Evolutionary conservation across 257 asterid genomes (phyloP).

Genomic region (Ophiorrhiza pumila): DNA sequence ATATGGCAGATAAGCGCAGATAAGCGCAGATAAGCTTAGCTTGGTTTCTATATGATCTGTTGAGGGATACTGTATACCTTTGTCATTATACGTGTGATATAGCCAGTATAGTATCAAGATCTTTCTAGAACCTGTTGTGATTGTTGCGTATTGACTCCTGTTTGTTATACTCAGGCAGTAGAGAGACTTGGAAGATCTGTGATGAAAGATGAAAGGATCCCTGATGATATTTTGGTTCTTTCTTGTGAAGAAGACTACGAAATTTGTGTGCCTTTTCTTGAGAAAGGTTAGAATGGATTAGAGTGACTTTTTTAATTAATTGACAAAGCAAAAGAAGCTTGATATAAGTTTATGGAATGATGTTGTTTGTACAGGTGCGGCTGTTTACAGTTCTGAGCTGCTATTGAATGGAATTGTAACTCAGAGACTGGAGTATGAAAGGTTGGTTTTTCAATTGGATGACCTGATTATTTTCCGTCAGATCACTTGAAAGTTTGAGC

Average conservation of each 20-base stretch:
- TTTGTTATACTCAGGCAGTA: slow-evolving; percentile 47
- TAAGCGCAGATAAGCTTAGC: no score
- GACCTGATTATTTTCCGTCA: neutral
- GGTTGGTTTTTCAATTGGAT: slow-evolving; percentile 39
- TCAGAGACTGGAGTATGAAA: slow-evolving; percentile 85
- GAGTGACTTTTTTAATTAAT: neutral
- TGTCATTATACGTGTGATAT: no score
- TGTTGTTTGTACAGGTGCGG: slow-evolving; percentile 54
- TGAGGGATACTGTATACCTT: neutral
- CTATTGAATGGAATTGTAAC: slow-evolving; percentile 89
- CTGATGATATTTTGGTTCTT: slow-evolving; percentile 67
- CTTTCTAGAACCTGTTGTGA: neutral
- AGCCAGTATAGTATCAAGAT: neutral
- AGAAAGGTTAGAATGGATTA: slow-evolving; percentile 58
- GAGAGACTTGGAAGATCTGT: slow-evolving; percentile 88
- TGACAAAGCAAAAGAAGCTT: neutral
- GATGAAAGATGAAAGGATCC: slow-evolving; percentile 48
- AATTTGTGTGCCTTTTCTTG: slow-evolving; percentile 74
- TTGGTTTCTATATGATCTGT: neutral
- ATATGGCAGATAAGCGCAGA: no score
- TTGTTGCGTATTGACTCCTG: neutral
- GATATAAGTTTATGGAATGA: neutral
- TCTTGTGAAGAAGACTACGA: slow-evolving; percentile 94
- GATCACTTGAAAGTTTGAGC: neutral
- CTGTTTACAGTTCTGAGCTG: slow-evolving; percentile 84